Conservation (phyloP, 129 eudicot genomes). For the Erigeron canadensis region DNA sequence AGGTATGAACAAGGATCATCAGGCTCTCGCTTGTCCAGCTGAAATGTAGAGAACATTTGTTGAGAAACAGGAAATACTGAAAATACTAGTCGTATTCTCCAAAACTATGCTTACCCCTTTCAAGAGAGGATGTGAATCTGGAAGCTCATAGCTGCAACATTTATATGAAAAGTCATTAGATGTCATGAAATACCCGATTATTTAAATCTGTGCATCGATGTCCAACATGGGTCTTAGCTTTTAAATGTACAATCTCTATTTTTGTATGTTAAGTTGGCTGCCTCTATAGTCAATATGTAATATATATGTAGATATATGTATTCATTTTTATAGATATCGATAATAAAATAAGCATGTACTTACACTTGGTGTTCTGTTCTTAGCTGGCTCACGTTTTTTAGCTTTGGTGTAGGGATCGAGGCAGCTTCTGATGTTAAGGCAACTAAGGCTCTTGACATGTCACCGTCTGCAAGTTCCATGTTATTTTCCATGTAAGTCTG, state of each 20-base stretch:
- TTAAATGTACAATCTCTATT: too few species aligned
- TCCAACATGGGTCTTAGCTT: too few species aligned
- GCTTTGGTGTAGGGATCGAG: slow-evolving; percentile 84
- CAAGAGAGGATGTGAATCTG: slow-evolving; percentile 88
- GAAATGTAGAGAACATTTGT: slow-evolving; percentile 30
- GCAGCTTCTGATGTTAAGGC: slow-evolving; percentile 90
- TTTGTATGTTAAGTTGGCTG: not conserved
- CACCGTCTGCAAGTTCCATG: slow-evolving; percentile 64
- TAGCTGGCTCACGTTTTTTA: slow-evolving; percentile 83
- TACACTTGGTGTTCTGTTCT: slow-evolving; percentile 99
- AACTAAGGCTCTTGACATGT: slow-evolving; percentile 83
- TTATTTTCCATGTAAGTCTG: slow-evolving; percentile 57
- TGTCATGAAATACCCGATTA: not conserved
- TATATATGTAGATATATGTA: not conserved
- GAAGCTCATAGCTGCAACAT: slow-evolving; percentile 90
- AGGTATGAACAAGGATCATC: slow-evolving; percentile 97
- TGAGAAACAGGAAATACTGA: slow-evolving; percentile 7
- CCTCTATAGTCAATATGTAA: not conserved
- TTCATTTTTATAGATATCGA: not conserved
- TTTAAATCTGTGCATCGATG: too few species aligned
- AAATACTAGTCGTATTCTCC: slow-evolving; percentile 7
- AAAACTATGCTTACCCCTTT: slow-evolving; percentile 65
- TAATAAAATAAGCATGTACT: slow-evolving; percentile 33
- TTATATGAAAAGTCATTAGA: not conserved
- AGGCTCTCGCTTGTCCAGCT: slow-evolving; percentile 80